Evolutionary conservation across 495 filamentous ascomycete species (phyloP), one percentile per base, ranked within the genome.

Genomic region (Trichoderma orchidacearum): DNA sequence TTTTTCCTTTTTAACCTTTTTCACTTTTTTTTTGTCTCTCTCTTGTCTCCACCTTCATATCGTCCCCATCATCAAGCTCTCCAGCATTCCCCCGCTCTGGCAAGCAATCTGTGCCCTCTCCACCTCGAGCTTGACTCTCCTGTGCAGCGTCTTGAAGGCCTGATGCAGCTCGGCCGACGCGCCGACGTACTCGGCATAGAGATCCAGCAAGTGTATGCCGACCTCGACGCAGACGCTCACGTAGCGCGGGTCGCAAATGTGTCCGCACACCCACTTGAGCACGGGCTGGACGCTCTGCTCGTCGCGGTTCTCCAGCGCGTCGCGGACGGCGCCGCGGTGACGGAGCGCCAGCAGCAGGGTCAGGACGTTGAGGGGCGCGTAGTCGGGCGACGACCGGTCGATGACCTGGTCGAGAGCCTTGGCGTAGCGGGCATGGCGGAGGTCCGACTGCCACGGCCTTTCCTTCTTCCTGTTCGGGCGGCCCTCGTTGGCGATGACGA

Each of bases 251-350:
- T 96, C 84, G 3, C 78, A 70, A 59, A 97, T 83, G 64, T 89
- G 76, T 64, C 83, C 84, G 66, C 82, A 75, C 5, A 90, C 73
- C 93, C 93, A 99, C 59, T 76, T 80, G 38, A 97, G 71, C 2
- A 97, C 77, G 0, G 91, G 91, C 63, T 87, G 78, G 3, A 97
- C 81, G 0, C 84, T 82, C 7, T 79, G 75, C 66, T 95, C 90
- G 65, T 95, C 90, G n/a, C 93, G 81, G 51, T 82, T 82, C 62
- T 83, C 76, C 30, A 99, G 75, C 7, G 93, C 87, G 27, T 85
- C 79, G n/a, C 84, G 80, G 41, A 95, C 77, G 1, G 94, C 93
- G 31, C 85, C 90, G 29, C 93, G 85, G 69, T 99, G 93, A 8
- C 86, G 80, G 3, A 99, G 76, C 7, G 90, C 87, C 3, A 85